A percentile compares a stretch with the other conserved stretches of the same genome.
Evolutionary conservation across 2,329 filamentous ascomycete species (phyloP).

Genomic region (Helminthosporium solani): DNA sequence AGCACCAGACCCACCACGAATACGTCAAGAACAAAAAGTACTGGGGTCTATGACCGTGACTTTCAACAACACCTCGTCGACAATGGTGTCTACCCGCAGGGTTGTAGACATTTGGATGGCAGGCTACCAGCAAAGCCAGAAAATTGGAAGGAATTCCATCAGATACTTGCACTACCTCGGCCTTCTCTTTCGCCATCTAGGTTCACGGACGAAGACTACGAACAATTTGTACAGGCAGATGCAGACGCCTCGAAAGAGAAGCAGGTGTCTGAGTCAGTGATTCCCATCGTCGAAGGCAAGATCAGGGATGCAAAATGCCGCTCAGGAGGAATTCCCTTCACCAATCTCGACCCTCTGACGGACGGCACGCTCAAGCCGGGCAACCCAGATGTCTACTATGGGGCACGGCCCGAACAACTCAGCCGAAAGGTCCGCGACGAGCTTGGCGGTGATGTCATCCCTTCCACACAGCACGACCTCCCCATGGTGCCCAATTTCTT

Average conservation of each 20-base stretch:
- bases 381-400: constrained; percentile 38
- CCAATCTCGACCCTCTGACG: constrained; percentile 17
- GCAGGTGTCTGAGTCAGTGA: constrained; percentile 32
- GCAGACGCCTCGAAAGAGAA: constrained; percentile 37
- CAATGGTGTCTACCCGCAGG: constrained; percentile 30
- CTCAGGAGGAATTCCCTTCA: constrained; percentile 24
- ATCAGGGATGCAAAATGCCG: constrained; percentile 19
- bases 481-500: constrained; percentile 39
- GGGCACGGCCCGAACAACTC: constrained; percentile 31
- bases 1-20: constrained; percentile 18
- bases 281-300: constrained; percentile 35
- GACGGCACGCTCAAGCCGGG: constrained; percentile 14
- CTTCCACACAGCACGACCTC: constrained; percentile 25
- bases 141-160: constrained; percentile 36
- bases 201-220: constrained; percentile 33
- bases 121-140: constrained; percentile 23
- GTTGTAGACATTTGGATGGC: constrained; percentile 25
- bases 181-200: constrained; percentile 41
- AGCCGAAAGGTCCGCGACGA: constrained; percentile 25
- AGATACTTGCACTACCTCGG: constrained; percentile 28
- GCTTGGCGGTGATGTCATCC: constrained; percentile 30
- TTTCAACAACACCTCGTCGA: constrained; percentile 45
- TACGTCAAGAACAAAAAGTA: constrained; percentile 27
- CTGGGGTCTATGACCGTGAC: constrained; percentile 32
- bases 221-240: constrained; percentile 31